Evolutionary conservation across 805 yeast species (phyloP), one percentile per base, ranked within the genome.

Genomic region (Helenozyma baotianmanensis): DNA sequence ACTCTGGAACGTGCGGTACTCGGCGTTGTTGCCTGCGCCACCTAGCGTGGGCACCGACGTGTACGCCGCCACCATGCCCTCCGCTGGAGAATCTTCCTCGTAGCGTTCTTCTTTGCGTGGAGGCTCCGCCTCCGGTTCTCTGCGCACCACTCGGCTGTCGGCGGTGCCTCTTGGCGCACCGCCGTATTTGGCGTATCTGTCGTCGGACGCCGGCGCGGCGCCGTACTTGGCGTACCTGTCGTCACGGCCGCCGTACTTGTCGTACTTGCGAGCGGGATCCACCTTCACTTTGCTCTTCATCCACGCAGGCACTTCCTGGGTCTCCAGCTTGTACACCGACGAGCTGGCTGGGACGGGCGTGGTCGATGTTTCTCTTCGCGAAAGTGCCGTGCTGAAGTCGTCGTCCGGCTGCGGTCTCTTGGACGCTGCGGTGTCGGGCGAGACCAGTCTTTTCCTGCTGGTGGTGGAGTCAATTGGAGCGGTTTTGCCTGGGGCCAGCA

Each of bases 1-100:
- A 38, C 69, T 62, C 36, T 61, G 68, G 43, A 66, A 64, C 9
- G 66, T 57, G 34, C 55, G 61, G 50, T 64, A 63, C 35, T 51
- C 50, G 15, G 42, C 25, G 11, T 39, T 38, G 14, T 39, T 38
- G 5, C 50, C 50, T 1, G 43, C 37, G 4, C 48, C 48, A 1
- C 43, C 39, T 7, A 39, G 23, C 8, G 39, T 31, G 21, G 50
- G 48, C 18, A 46, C 46, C 3, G 47, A 32, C 1, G 47, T 38
- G 30, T 46, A 46, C 6, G 50, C 48, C 3, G 48, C 43, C 10
- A 33, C 40, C 6, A 29, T 42, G 6, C 34, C 38, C 9, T 21
- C 32, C 1, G 35, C 21, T 4, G 33, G 40, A 9, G 34, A 33
- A 2, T 22, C 29, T 8, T 31, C 38, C 21, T 23, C 26, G 10